Base-by-base conservation (phyloP, 345 rosid genomes). In the Capsella bursapastoris region DNA sequence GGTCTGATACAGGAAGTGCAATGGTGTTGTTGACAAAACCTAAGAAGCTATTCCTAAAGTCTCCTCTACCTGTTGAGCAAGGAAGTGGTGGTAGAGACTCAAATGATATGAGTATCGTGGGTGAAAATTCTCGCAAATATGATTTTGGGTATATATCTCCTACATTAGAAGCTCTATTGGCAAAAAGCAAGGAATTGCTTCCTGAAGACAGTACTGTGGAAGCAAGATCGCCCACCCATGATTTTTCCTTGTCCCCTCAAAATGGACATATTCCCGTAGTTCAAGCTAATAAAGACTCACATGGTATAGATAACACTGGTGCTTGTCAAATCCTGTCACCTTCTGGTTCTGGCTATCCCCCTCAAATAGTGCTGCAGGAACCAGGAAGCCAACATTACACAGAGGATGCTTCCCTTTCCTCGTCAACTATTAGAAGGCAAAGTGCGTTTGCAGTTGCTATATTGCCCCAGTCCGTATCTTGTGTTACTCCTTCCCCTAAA, bases 51-150 rank as follows among this genome's bases (percentile, higher is more conserved):
- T 72, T 61, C 53, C 67, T 78, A 1, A 82, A 69, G 41, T 70
- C 81, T 25, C 77, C 82, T 27, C 2, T 43, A 48, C 80, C 75
- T 11, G 58, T 67, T 70, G 82, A 77, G 59, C 82, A 76, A 70
- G 82, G 45, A 69, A 84, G 88, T 81, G 84, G 83, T n/a, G 87
- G 93, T 71, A 78, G 80, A 67, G 96, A 87, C 80, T 90, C 98
- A 0, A 87, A 86, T 73, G 97, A 85, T 68, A 95, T 92, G 99
- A 92, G 97, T 75, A 84, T 92, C 67, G 86, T 92, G 3, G 96
- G 92, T 70, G 96, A 89, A 41, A 80, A 81, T 59, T 50, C 81
- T 32, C 75, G 65, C 2, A 88, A 75, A 65, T 95, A 84, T 73
- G 89, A 89, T 64, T 95, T 84, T 48, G 96, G 85, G 32, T 84